Conservation (phyloP, 306 rosid genomes). For the Vigna hirtella region DNA sequence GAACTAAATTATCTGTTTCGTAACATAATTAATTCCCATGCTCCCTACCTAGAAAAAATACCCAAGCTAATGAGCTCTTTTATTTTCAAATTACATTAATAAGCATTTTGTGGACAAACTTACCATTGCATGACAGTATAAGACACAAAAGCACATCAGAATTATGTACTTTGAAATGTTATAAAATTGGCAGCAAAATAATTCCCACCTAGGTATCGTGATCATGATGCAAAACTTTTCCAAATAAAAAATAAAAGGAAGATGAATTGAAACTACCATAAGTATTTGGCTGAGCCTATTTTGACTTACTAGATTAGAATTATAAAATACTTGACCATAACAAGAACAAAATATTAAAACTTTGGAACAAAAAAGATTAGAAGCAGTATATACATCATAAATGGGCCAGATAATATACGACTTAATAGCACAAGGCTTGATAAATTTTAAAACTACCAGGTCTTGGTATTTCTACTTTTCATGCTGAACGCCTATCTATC, state of each 20-base stretch:
- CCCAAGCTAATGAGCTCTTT: neutral
- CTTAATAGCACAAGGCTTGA: neutral
- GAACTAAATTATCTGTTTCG: constrained; percentile 8
- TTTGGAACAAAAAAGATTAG: neutral
- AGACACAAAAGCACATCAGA: neutral
- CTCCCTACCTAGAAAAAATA: neutral
- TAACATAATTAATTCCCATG: constrained; percentile 4
- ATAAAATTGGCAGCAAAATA: constrained; percentile 11
- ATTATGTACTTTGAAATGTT: constrained; percentile 2
- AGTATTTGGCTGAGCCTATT: neutral
- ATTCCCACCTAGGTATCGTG: neutral
- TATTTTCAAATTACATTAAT: neutral
- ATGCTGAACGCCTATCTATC: neutral
- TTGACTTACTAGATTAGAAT: neutral
- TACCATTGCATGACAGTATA: neutral
- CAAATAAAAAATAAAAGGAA: constrained; percentile 3
- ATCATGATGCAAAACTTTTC: neutral
- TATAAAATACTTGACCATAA: neutral
- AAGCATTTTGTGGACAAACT: neutral
- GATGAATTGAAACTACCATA: neutral
- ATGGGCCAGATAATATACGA: neutral
- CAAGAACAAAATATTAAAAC: neutral
- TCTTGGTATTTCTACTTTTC: neutral
- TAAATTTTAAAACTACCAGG: neutral
- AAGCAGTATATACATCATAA: constrained; percentile 1